These are phyloP conservation scores for Nissolia schottii DNA, from an alignment of 306 rosid genomes.

Conservation along the genomic window DNA sequence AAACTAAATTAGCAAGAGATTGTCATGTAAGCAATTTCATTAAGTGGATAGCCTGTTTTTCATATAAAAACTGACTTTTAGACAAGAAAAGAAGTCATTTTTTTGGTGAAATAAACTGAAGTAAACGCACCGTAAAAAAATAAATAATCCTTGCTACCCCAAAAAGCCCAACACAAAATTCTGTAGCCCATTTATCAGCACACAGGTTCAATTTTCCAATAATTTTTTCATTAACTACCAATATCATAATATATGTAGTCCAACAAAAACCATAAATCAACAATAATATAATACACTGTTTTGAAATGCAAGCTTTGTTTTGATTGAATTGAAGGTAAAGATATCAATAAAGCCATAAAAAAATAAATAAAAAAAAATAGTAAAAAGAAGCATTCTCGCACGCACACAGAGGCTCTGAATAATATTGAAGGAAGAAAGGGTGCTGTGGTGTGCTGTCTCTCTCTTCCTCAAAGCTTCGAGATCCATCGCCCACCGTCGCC, in stretches of 20 bases:
- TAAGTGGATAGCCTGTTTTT: too few species aligned
- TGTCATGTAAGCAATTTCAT: too few species aligned
- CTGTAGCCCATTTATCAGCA: not conserved
- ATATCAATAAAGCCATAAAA: not conserved
- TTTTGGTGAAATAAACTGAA: too few species aligned
- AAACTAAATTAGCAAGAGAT: too few species aligned
- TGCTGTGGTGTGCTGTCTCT: not conserved
- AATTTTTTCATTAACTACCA: too few species aligned
- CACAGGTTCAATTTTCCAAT: not conserved
- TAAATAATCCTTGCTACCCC: too few species aligned
- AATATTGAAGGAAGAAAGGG: too few species aligned
- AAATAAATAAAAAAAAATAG: not conserved
- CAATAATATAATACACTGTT: not conserved
- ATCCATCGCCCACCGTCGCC: conserved; percentile 43
- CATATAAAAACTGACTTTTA: too few species aligned
- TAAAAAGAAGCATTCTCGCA: not conserved
- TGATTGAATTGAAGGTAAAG: not conserved
- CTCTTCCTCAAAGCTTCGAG: conserved; percentile 34
- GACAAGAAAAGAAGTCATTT: too few species aligned
- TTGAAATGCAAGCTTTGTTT: not conserved
- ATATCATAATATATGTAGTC: too few species aligned
- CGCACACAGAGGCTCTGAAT: too few species aligned
- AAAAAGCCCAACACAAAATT: not conserved
- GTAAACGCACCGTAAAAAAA: too few species aligned
- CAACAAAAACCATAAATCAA: not conserved